Percentiles rank a stretch among this genome's conserved stretches.
phyloP scores from a whole-genome alignment of 257 asterid genomes.

The Salvia splendens region DNA sequence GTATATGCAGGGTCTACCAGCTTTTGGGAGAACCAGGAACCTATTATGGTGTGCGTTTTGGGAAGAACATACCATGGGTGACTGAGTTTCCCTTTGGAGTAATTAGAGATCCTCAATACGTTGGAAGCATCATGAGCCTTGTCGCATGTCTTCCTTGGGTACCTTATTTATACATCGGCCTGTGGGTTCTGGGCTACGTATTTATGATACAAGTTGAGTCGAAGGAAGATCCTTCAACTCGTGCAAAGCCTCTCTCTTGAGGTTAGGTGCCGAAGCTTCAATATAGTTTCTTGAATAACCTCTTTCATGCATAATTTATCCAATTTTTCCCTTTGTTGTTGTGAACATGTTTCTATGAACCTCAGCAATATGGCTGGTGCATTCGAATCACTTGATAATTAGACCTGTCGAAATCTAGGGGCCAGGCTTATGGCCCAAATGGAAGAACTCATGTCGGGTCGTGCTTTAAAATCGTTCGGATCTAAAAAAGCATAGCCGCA shows the following conservation, averaged over 20 bases:
- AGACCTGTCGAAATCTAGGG: no score
- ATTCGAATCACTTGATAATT: not conserved
- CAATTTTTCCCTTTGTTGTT: not conserved
- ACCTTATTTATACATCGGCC: conserved; percentile 56
- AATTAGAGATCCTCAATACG: conserved; percentile 85
- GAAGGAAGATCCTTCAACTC: conserved; percentile 70
- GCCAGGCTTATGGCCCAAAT: no score
- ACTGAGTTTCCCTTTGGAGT: conserved; percentile 87
- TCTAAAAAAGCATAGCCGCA: no score
- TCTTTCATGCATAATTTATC: not conserved
- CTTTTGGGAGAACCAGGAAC: conserved; percentile 90
- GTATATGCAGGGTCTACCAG: conserved; percentile 75
- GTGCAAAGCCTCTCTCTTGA: conserved; percentile 69
- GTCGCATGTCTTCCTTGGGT: conserved; percentile 76
- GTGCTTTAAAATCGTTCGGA: no score
- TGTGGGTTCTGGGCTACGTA: conserved; percentile 72
- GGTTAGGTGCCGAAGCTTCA: conserved; percentile 13
- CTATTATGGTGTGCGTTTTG: conserved; percentile 90
- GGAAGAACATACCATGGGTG: conserved; percentile 83
- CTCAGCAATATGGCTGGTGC: not conserved
- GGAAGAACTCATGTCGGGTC: no score
- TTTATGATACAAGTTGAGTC: conserved; percentile 75
- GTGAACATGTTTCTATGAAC: not conserved
- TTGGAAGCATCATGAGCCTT: conserved; percentile 81
- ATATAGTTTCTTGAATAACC: not conserved